Evolutionary conservation across 1,139 yeast species (phyloP), one percentile per base, ranked within the genome.

Genomic region (Suhomyces kunorum): DNA sequence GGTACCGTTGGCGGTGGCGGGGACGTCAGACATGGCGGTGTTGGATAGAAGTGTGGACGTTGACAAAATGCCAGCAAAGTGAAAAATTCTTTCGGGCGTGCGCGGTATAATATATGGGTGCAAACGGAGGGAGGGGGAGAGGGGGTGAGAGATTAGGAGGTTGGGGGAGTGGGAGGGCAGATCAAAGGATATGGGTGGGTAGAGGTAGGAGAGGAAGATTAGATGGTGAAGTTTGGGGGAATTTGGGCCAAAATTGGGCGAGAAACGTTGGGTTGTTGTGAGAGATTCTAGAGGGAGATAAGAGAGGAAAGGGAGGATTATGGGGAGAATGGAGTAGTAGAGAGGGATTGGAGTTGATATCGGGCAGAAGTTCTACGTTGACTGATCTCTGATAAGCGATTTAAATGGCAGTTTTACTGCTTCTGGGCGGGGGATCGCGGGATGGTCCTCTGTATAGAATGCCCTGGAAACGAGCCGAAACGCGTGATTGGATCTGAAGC

Each of bases 1-100:
- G 27, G 30, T 32, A 22, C 40, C 40, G 40, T 40, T 46, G 35
- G 52, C 43, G 41, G 54, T 36, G 25, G 56, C 44, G 40, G 56
- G 38, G 37, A 46, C 49, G 15, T 38, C 38, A 26, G 35, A 17
- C 26, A 36, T 30, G 28, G n/a, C 20, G 22, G 34, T 19, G 15
- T 17, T 12, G 37, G 14, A 13, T 27, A 23, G 28, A 33, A 17
- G 25, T 28, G 32, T 32, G 31, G 30, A 30, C 25, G 32, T 32
- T 22, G 36, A 24, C 28, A 36, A 34, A 40, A 38, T 38, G 46
- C 40, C 44, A 40, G 42, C 42, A 27, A 28, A 42, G 44, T 45
- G 48, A 43, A 45, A 42, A 45, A 38, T 45, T 44, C 42, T 38
- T 31, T 33, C 33, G 39, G 40, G 43, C 44, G 46, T 35, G 42